phyloP scores from a whole-genome alignment of 2,329 filamentous ascomycete genomes.

The Cercospora sp. region DNA sequence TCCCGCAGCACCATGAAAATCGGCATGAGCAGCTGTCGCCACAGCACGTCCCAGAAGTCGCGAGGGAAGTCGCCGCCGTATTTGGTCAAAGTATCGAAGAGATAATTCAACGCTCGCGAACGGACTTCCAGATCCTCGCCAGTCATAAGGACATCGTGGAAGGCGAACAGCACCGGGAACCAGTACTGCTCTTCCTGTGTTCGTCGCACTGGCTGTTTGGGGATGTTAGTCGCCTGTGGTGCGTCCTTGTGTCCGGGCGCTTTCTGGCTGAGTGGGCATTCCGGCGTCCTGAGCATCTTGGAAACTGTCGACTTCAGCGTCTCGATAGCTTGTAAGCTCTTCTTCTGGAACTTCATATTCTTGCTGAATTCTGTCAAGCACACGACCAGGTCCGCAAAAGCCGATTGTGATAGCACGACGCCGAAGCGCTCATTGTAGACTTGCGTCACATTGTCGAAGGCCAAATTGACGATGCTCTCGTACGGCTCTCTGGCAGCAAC shows the following conservation, averaged over 20 bases:
- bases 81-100: slow-evolving; percentile 88
- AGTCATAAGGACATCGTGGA: slow-evolving; percentile 98
- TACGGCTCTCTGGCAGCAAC: slow-evolving; percentile 91
- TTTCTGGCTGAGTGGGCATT: slow-evolving; percentile 82
- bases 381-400: slow-evolving; percentile 93
- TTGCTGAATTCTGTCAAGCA: slow-evolving; percentile 98
- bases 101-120: slow-evolving; percentile 84
- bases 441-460: slow-evolving; percentile 93
- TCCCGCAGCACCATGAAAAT: slow-evolving; percentile 98
- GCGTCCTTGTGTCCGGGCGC: slow-evolving; percentile 48
- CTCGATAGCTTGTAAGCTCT: slow-evolving; percentile 93
- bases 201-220: slow-evolving; percentile 70
- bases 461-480: slow-evolving; percentile 92
- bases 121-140: slow-evolving; percentile 96
- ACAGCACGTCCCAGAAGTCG: slow-evolving; percentile 98
- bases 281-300: slow-evolving; percentile 91
- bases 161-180: slow-evolving; percentile 97
- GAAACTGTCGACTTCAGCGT: slow-evolving; percentile 89
- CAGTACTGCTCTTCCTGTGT: slow-evolving; percentile 96
- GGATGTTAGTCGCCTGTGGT: slow-evolving; percentile 52
- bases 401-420: slow-evolving; percentile 92
- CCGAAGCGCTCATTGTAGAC: slow-evolving; percentile 96
- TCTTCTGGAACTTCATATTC: slow-evolving; percentile 98
- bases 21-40: slow-evolving; percentile 93
- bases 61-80: slow-evolving; percentile 89